These are phyloP conservation scores for Peronospora destructor DNA, from an alignment of 352 stramenopile species.

Conservation along the genomic window DNA sequence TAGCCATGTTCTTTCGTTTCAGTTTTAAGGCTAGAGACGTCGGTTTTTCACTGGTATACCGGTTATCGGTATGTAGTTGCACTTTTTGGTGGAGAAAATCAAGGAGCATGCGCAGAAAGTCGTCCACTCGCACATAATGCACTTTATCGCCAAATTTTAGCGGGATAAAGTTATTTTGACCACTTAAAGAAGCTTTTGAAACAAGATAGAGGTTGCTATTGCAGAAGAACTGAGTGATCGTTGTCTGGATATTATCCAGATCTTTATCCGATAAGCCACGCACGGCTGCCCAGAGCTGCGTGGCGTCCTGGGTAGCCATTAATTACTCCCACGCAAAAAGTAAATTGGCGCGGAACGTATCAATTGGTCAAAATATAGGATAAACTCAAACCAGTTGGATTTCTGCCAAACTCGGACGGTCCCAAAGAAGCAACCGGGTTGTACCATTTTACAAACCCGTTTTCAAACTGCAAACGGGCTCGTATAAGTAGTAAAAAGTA, in stretches of 20 bases:
- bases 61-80: constrained; percentile 10
- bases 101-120: constrained; percentile 28
- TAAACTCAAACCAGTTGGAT: no score
- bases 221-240: constrained; percentile 10
- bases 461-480: no score
- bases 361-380: constrained; percentile 11
- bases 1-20: neutral
- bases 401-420: no score
- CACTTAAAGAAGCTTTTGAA: neutral
- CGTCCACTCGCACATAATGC: constrained; percentile 21
- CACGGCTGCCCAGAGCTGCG: constrained; percentile 30
- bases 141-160: constrained; percentile 12
- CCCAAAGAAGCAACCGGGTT: no score
- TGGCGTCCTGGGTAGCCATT: constrained; percentile 6
- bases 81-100: constrained; percentile 21
- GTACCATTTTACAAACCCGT: no score
- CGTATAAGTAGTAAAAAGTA: no score
- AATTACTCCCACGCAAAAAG: constrained; percentile 4
- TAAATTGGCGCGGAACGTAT: neutral
- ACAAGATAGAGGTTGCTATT: neutral
- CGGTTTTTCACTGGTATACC: neutral
- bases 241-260: constrained; percentile 4
- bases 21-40: constrained; percentile 2
- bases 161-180: constrained; percentile 4
- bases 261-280: constrained; percentile 26